Percentiles rank a stretch among this genome's conserved stretches.
These are phyloP conservation scores for Termitomyces sp. DNA, from an alignment of 768 basidiomycete genomes.

Conservation along the genomic window DNA sequence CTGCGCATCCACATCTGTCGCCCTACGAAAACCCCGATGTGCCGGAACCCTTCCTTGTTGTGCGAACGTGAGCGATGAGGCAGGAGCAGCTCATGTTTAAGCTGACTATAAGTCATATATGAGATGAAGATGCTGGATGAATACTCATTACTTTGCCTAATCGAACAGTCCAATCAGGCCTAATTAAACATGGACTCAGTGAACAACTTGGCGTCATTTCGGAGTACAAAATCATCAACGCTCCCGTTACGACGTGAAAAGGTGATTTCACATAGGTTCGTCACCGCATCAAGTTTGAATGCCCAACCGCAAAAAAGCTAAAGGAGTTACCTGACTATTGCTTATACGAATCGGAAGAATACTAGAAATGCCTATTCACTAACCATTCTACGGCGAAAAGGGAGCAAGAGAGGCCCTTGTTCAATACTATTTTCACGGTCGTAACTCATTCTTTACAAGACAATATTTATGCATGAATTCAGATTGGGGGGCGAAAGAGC, in stretches of 20 bases:
- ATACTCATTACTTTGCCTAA: not conserved
- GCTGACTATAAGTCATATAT: not conserved
- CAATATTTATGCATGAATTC: not conserved
- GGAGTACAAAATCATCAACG: too few species aligned
- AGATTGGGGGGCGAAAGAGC: not conserved
- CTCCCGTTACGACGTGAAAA: not conserved
- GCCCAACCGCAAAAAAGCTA: too few species aligned
- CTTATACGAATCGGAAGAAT: not conserved
- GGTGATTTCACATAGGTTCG: not conserved
- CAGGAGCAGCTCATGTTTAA: not conserved
- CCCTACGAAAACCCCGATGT: conserved; percentile 61
- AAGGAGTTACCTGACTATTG: not conserved
- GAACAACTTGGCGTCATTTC: not conserved
- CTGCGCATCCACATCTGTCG: conserved; percentile 30
- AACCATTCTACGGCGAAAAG: not conserved
- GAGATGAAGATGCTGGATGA: not conserved
- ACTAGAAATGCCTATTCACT: not conserved
- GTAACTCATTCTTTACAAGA: not conserved
- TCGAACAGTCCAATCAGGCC: too few species aligned
- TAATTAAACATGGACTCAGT: not conserved
- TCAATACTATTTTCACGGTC: not conserved
- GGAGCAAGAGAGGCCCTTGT: not conserved
- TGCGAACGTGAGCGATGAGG: conserved; percentile 36
- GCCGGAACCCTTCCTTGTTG: conserved; percentile 69
- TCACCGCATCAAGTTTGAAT: not conserved